Evolutionary conservation across 345 rosid genomes (phyloP), one percentile per base, ranked within the genome.

Genomic region (Arabis hirsuta): DNA sequence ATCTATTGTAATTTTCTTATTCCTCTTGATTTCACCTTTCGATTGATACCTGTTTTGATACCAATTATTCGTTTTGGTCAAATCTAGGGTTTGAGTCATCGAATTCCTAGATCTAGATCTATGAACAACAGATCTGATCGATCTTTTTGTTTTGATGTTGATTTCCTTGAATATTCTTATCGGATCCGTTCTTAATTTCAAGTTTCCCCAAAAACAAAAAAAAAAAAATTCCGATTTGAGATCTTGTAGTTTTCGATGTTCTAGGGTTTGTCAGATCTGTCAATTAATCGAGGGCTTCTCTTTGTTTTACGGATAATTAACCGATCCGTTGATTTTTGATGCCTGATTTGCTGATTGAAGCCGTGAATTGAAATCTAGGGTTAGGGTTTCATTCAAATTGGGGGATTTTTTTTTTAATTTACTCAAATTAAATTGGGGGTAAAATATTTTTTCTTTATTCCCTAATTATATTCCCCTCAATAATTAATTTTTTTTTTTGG

Each of bases 301-400:
- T 50, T 5, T 56, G 4, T 42, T 65, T 12, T 12, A 66, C 20
- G 0, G 11, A 12, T 42, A 42, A 31, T 57, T 56, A 57, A 16
- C 62, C 14, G 26, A 45, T 71, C 72, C 36, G 5, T 61, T 29
- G 43, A 9, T 45, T 57, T 39, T 46, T 3, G 32, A 7, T 51
- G n/a, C 14, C 19, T 58, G 42, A 82, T 75, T 78, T 78, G 13
- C 45, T 39, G 61, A 32, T 65, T 34, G 22, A 12, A 32, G 55
- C 48, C 7, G 52, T 62, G 12, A 72, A 68, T 78, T 62, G 53
- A 62, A 61, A 61, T 68, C 78, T 84, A 86, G 87, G 86, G 84
- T 79, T 86, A 84, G 87, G 87, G 85, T 67, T 82, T 55, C 16
- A 38, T 55, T 7, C 22, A 47, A 47, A 59, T 44, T 78, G 60